Evolutionary conservation across 129 eudicot species (phyloP).

Genomic region (Centella asiatica): DNA sequence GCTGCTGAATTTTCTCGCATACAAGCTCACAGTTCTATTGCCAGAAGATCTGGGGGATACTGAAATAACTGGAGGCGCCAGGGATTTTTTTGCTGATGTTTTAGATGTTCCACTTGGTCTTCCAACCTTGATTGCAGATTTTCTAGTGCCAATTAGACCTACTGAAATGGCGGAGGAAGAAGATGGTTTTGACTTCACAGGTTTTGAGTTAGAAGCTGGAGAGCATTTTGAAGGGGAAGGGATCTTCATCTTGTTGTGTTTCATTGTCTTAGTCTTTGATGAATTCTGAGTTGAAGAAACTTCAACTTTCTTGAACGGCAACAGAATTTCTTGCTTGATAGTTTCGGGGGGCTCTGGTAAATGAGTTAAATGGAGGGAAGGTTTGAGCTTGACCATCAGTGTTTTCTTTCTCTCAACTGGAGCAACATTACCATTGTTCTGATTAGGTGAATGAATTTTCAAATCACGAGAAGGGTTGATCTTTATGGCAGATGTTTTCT

Average conservation of each 20-base stretch:
- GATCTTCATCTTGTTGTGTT: constrained; percentile 23
- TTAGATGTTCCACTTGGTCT: constrained; percentile 16
- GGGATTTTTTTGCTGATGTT: constrained; percentile 27
- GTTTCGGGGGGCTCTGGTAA: constrained; percentile 29
- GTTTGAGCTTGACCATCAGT: constrained; percentile 15
- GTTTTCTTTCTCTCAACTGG: constrained; percentile 22
- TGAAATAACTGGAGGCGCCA: constrained; percentile 18
- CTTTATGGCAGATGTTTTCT: constrained; percentile 21
- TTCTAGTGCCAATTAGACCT: constrained; percentile 21
- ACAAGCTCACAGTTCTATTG: constrained; percentile 8
- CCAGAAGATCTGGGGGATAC: constrained; percentile 22
- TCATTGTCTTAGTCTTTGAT: constrained; percentile 12
- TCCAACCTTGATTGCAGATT: constrained; percentile 13
- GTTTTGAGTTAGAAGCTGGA: constrained; percentile 24
- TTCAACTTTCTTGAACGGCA: constrained; percentile 27
- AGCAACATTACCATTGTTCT: constrained; percentile 11
- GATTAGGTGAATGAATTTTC: constrained; percentile 4
- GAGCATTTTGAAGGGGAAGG: constrained; percentile 10
- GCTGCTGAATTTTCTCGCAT: constrained; percentile 24
- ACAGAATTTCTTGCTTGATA: constrained; percentile 30
- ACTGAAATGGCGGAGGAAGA: constrained; percentile 19
- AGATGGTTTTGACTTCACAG: constrained; percentile 20
- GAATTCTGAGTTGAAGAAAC: constrained; percentile 12
- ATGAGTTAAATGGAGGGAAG: constrained; percentile 11
- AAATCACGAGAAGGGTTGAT: constrained; percentile 9